Base-by-base conservation (phyloP, 495 filamentous ascomycete genomes). In the Tuber calosporum region DNA sequence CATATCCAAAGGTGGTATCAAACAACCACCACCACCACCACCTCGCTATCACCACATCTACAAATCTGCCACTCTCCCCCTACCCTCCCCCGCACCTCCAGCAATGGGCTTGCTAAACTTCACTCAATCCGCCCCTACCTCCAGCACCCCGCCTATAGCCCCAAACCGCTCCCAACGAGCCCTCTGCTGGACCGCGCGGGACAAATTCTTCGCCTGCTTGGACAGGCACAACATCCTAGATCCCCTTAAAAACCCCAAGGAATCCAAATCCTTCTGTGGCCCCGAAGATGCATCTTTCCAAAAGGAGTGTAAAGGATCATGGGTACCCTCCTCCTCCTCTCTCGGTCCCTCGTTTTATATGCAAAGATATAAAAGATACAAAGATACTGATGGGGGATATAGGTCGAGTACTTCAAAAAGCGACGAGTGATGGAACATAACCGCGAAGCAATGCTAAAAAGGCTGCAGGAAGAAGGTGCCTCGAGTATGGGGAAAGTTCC, bases 361-460 rank as follows among this genome's bases (percentile, higher is more conserved):
- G 9, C 1, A n/a, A 5, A 48, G 8, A 48, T 20, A 7, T 22
- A 22, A 48, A 22, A 48, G 43, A 7, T 22, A 22, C 19, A n/a
- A 48, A n/a, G 43, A 48, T 26, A 58, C n/a, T 58, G 4, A 58
- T 58, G 19, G 20, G 48, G 48, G 73, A 76, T 72, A 43, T 79
- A 97, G 94, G 93, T 98, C 73, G 92, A 91, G 83, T 97, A 99
- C 83, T 99, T 99, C 86, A 97, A 98, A 84, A 91, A 97, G 82
- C 89, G 92, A 83, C 86, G 95, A 74, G 93, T 98, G 53, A 93
- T 95, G 85, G 94, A 98, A 72, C 87, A 90, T 80, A 91, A 97
- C 73, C 91, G 92, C 81, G 90, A 92, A 76, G 85, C 90, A 83
- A 91, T 90, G 66, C 83, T 98, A 45, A 89, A 90, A 83, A 87